Conservation (phyloP, 805 yeast genomes). For the Pichia heedii region DNA sequence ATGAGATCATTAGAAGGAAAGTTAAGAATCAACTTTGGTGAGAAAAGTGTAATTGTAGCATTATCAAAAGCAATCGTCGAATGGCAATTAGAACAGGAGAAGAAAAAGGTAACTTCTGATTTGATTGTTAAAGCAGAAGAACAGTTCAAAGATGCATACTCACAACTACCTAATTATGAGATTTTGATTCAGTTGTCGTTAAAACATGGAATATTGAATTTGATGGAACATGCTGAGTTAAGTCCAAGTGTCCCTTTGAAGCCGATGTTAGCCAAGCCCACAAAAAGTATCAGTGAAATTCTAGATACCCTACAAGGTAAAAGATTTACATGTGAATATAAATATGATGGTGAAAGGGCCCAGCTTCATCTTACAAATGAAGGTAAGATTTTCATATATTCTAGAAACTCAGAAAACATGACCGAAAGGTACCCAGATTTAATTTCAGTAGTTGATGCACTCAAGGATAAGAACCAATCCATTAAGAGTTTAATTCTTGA, state of each 20-base stretch:
- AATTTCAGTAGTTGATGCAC: slow-evolving; percentile 52
- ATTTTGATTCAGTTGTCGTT: slow-evolving; percentile 59
- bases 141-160: slow-evolving; percentile 72
- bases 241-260: slow-evolving; percentile 92
- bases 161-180: slow-evolving; percentile 87
- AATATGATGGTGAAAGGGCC: slow-evolving; percentile 97
- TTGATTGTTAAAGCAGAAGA: slow-evolving; percentile 61
- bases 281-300: slow-evolving; percentile 87
- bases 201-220: slow-evolving; percentile 55
- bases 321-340: slow-evolving; percentile 89
- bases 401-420: slow-evolving; percentile 96
- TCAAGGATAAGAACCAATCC: slow-evolving; percentile 20
- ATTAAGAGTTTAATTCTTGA: slow-evolving; percentile 68
- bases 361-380: slow-evolving; percentile 71
- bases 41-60: slow-evolving; percentile 78
- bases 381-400: slow-evolving; percentile 69
- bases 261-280: slow-evolving; percentile 98
- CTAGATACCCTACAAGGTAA: slow-evolving; percentile 80
- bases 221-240: slow-evolving; percentile 60
- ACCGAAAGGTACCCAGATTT: slow-evolving; percentile 92
- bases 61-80: slow-evolving; percentile 74
- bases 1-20: slow-evolving; percentile 91
- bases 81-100: slow-evolving; percentile 38
- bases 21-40: slow-evolving; percentile 87
- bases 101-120: slow-evolving; percentile 30